Evolutionary conservation across 176 grass and related monocot species (phyloP).

Genomic region (Rhynchospora breviuscula): DNA sequence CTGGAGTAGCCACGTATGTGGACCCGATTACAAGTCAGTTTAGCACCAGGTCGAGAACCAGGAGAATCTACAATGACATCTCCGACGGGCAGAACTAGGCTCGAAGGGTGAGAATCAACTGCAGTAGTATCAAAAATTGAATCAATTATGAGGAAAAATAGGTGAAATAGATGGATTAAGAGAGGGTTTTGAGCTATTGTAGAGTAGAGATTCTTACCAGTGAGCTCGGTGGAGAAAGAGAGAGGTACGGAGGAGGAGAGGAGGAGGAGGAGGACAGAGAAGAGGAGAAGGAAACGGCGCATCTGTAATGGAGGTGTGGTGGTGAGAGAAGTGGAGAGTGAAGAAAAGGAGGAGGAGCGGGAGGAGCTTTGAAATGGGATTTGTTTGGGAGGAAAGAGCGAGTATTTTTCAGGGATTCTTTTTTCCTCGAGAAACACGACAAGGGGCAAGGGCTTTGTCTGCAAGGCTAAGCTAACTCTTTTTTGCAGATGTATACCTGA

Average conservation of each 20-base stretch:
- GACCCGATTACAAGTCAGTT: conserved; percentile 49
- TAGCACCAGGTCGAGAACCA: conserved; percentile 24
- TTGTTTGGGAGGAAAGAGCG: neutral
- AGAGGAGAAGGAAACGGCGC: neutral
- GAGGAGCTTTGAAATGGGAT: conserved; percentile 12
- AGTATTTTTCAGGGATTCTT: neutral
- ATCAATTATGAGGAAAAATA: conserved; percentile 7
- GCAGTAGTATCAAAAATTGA: neutral
- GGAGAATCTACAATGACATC: conserved; percentile 26
- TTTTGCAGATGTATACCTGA: neutral
- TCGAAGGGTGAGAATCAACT: conserved; percentile 34
- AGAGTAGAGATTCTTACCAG: conserved; percentile 35
- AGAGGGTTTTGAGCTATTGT: conserved; percentile 26
- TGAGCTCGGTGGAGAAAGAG: conserved; percentile 36
- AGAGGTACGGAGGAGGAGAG: conserved; percentile 16
- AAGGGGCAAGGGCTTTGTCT: neutral
- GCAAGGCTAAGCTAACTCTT: neutral
- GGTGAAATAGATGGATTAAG: conserved; percentile 6
- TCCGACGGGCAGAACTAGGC: conserved; percentile 13
- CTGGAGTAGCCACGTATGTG: conserved; percentile 56
- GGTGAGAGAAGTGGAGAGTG: neutral
- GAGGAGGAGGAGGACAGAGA: conserved; percentile 22
- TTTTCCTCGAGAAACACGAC: neutral
- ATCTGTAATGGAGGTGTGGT: conserved; percentile 1
- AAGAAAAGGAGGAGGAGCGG: neutral